phyloP scores from a whole-genome alignment of 345 rosid genomes.

The Lepidium didymum region DNA sequence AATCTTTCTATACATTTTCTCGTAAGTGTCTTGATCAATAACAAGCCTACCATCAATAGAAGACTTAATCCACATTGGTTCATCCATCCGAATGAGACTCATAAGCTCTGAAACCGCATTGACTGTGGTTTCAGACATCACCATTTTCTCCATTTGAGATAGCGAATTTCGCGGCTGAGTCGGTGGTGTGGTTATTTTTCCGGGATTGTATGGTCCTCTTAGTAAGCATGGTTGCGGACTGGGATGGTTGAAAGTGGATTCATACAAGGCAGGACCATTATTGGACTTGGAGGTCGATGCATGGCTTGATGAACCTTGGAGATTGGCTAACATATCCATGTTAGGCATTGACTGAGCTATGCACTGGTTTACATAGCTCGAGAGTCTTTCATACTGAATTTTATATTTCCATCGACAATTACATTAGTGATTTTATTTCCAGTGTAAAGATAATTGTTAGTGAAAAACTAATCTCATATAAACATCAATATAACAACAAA shows the following conservation, averaged over 20 bases:
- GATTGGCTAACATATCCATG: not conserved
- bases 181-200: not conserved
- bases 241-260: not conserved
- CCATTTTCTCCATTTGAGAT: slow-evolving; percentile 36
- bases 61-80: slow-evolving; percentile 59
- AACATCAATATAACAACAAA: not conserved
- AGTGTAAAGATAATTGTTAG: not conserved
- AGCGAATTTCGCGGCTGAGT: not conserved
- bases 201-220: slow-evolving; percentile 4
- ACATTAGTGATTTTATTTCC: not conserved
- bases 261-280: not conserved
- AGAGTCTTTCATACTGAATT: not conserved
- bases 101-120: slow-evolving; percentile 45
- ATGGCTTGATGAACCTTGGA: not conserved
- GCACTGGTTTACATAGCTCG: not conserved
- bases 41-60: slow-evolving; percentile 32
- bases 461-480: not conserved
- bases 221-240: not conserved
- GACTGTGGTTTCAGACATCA: slow-evolving; percentile 35
- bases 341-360: not conserved
- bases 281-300: slow-evolving; percentile 1
- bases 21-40: slow-evolving; percentile 38
- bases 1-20: slow-evolving; percentile 32
- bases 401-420: not conserved
- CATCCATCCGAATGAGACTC: slow-evolving; percentile 36